Base-by-base conservation (phyloP, 192 early-diverging fungal genomes). In the Entomortierella beljakovae region DNA sequence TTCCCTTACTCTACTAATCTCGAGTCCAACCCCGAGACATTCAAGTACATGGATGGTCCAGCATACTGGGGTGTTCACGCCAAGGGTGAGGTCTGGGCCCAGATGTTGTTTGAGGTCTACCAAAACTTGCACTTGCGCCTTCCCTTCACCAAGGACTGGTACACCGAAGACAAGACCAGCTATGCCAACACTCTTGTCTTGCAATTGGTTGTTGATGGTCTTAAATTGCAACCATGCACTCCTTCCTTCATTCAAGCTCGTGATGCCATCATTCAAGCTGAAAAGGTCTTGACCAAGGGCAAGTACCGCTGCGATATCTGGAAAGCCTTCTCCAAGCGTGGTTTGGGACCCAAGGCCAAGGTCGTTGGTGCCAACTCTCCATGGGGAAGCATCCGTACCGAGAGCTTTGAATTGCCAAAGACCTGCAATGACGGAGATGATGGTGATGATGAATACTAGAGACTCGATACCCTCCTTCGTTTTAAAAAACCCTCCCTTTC, bases 51-150 rank as follows among this genome's bases (percentile, higher is more conserved):
- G 71, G 88, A 90, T 57, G 90, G 88, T 50, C 92, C 91, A 23
- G 91, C 82, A 9, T 98, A 97, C 84, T 94, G 93, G 91, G 96
- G 95, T 48, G 96, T 94, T 0, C 96, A 98, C 76, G 92, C 92
- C 60, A 95, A 94, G 80, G 97, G 97, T 57, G 90, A 92, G 73
- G 94, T 98, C 2, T 98, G 97, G 97, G 96, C 95, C 9, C 89
- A 87, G 67, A 96, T 96, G 70, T 87, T 98, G 57, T 96, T 94
- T 81, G 96, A 97, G 70, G 88, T 94, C 46, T 88, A 88, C 58
- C 93, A 93, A 87, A 90, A 88, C 64, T 65, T 95, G 50, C 82
- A 92, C 20, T 88, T 91, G 67, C 70, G 72, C 22, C 80, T 87
- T 25, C 89, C 88, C 6, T 90, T 85, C 37, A 86, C 86, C 18